Evolutionary conservation across 768 basidiomycete genomes (phyloP).

Genomic region (Phylloporus sp.): DNA sequence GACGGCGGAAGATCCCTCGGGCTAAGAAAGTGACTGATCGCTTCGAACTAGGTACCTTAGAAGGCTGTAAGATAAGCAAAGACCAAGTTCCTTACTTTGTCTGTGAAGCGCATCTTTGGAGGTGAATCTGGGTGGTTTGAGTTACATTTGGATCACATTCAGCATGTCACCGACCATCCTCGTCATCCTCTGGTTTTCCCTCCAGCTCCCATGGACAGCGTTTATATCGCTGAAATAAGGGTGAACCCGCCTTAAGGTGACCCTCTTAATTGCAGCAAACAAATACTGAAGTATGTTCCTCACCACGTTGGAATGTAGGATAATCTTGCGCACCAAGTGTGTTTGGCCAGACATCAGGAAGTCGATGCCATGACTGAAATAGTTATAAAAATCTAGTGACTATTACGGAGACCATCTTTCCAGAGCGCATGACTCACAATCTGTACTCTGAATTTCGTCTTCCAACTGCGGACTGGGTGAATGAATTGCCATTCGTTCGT

Average conservation of each 20-base stretch:
- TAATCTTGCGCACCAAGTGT: conserved; percentile 78
- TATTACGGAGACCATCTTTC: conserved; percentile 1
- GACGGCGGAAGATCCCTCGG: conserved; percentile 73
- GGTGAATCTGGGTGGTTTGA: conserved; percentile 54
- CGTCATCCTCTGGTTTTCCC: conserved; percentile 74
- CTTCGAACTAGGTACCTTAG: conserved; percentile 59
- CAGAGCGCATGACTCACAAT: conserved; percentile 38
- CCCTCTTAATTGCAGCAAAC: background rate
- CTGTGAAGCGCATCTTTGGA: conserved; percentile 67
- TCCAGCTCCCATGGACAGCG: conserved; percentile 90
- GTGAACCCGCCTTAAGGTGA: conserved; percentile 68
- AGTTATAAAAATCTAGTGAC: conserved; percentile 81
- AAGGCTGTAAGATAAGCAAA: background rate
- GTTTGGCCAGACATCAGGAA: conserved; percentile 71
- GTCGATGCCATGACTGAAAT: conserved; percentile 88
- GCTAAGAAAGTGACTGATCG: conserved; percentile 71
- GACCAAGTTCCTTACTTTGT: conserved; percentile 45
- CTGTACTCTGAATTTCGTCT: conserved; percentile 48
- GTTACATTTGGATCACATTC: background rate
- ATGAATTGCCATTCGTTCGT: conserved; percentile 84
- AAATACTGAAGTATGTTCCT: conserved; percentile 20
- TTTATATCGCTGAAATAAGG: conserved; percentile 87
- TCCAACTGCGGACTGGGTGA: conserved; percentile 40
- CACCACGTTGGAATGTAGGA: conserved; percentile 86
- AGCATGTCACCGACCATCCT: conserved; percentile 55